Conservation (phyloP, 1,139 yeast genomes). For the Lodderomyces parapsilosis region DNA sequence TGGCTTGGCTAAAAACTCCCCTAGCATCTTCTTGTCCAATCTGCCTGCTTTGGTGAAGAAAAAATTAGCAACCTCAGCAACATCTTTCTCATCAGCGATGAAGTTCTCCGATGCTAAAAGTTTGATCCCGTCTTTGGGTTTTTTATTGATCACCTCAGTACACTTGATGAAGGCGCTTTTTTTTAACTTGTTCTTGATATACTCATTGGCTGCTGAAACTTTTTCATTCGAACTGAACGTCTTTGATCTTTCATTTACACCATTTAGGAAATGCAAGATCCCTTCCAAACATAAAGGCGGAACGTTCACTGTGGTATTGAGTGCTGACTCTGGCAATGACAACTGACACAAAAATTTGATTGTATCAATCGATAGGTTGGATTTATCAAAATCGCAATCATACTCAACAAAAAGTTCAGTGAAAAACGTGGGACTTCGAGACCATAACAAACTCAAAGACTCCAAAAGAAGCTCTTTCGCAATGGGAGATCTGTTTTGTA, state of each 20-base stretch:
- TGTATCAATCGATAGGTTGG: constrained; percentile 72
- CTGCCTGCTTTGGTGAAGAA: constrained; percentile 77
- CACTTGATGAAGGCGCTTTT: constrained; percentile 76
- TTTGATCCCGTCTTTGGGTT: constrained; percentile 73
- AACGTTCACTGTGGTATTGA: constrained; percentile 75
- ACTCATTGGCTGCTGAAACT: constrained; percentile 14
- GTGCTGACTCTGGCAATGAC: constrained; percentile 79
- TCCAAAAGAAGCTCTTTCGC: constrained; percentile 81
- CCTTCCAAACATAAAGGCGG: constrained; percentile 96
- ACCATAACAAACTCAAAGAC: constrained; percentile 79
- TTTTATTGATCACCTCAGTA: constrained; percentile 70
- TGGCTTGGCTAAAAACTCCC: constrained; percentile 83
- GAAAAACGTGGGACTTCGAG: constrained; percentile 77
- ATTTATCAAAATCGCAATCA: constrained; percentile 88
- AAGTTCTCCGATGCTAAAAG: constrained; percentile 63
- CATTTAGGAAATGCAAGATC: constrained; percentile 64
- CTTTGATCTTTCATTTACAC: constrained; percentile 60
- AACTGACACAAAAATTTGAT: constrained; percentile 71
- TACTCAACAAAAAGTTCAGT: constrained; percentile 75
- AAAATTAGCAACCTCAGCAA: constrained; percentile 69
- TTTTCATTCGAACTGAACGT: not conserved
- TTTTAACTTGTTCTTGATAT: constrained; percentile 51
- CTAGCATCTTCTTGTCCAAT: constrained; percentile 81
- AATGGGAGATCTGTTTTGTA: constrained; percentile 27
- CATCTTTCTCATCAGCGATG: constrained; percentile 52